phyloP scores from a whole-genome alignment of 2,329 filamentous ascomycete genomes.

The Aspergillus sp. region DNA sequence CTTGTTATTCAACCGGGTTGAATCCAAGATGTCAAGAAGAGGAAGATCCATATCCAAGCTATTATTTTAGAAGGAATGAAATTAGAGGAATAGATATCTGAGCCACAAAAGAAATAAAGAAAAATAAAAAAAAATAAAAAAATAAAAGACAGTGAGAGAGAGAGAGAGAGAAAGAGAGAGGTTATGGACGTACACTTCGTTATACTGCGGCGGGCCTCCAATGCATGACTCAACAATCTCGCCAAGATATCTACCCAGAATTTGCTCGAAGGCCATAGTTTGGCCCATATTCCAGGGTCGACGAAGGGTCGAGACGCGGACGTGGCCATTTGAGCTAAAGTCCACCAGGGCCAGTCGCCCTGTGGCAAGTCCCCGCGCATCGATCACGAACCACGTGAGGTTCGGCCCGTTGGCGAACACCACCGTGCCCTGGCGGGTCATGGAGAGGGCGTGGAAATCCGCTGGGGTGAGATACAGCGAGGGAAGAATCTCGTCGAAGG shows the following conservation, averaged over 20 bases:
- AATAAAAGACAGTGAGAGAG: background rate
- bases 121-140: too few relatives aligned
- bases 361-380: background rate
- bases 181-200: background rate
- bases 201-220: background rate
- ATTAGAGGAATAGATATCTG: too few relatives aligned
- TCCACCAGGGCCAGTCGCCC: background rate
- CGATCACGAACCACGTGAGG: background rate
- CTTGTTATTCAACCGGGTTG: background rate
- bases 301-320: background rate
- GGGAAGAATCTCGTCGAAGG: too few relatives aligned
- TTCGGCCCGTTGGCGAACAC: background rate
- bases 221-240: background rate
- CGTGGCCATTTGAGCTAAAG: background rate
- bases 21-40: too few relatives aligned
- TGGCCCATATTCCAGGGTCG: background rate
- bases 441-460: background rate
- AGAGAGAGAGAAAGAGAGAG: background rate
- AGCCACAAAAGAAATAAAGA: too few relatives aligned
- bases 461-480: too few relatives aligned
- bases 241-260: background rate
- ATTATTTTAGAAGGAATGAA: too few relatives aligned
- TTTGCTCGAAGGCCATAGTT: background rate
- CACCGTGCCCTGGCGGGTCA: background rate
- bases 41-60: too few relatives aligned